Evolutionary conservation across 108 stramenopile genomes (phyloP), one percentile per base, ranked within the genome.

Genomic region (Aureococcus anophagefferens): DNA sequence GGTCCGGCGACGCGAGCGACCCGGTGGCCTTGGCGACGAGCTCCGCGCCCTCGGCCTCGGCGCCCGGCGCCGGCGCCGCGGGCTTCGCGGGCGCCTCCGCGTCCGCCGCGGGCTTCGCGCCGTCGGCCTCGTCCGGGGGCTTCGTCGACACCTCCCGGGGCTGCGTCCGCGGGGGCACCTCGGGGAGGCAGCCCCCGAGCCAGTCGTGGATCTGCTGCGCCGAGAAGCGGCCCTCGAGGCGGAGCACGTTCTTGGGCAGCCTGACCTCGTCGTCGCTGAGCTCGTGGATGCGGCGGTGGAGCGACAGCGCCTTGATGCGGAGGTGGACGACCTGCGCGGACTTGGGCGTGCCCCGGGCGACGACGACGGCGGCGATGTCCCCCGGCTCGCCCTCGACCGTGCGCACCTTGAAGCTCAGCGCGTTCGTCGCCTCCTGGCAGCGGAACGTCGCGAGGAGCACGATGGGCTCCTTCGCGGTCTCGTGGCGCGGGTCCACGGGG

Each of bases 371-470:
- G 34, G 65, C n/a, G 32, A 80, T 44, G n/a, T 80, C 78, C 5
- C 80, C 80, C 71, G 65, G 72, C 71, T 81, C 80, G 16, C 74
- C 77, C 62, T 78, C 74, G n/a, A 73, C 75, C 0, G 77, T 79
- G 35, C 79, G 74, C 18, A 67, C 67, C 35, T 35, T 74, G 21
- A 78, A 33, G 30, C 33, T 73, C n/a, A 77, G 59, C 15, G 71
- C 34, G 30, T 68, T 73, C 5, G 30, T 29, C 31, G 28, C 76
- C 29, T 76, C 73, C 73, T 78, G 73, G 73, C 67, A 78, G 14
- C 67, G 76, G 31, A 75, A 78, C n/a, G 76, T 46, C 15, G 72
- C 75, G 30, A 68, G 69, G 59, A 71, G 69, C 46, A 73, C 74
- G 33, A 37, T 68, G 35, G 25, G 36, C 77, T 32, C 33, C 45